A percentile compares a stretch with the other conserved stretches of the same genome.
Conservation (phyloP, 495 filamentous ascomycete genomes). For the Lophium mytilinum region DNA sequence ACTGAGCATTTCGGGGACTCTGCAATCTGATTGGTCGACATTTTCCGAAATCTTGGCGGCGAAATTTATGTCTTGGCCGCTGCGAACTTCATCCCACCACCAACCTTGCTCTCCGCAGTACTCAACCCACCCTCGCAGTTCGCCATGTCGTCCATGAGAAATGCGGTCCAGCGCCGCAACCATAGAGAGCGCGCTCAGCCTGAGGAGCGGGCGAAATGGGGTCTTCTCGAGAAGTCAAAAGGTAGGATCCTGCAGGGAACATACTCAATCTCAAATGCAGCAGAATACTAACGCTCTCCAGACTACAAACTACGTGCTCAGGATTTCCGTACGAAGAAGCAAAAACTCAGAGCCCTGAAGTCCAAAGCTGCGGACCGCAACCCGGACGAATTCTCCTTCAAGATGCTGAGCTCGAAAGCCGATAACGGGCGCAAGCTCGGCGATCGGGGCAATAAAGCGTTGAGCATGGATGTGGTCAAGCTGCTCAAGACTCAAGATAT, state of each 20-base stretch:
- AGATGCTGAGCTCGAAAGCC: conserved; percentile 65
- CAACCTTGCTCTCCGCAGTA: too few relatives aligned
- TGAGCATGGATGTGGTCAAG: conserved; percentile 64
- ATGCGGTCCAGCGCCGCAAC: conserved; percentile 66
- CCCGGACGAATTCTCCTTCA: conserved; percentile 93
- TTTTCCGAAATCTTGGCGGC: too few relatives aligned
- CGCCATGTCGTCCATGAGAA: conserved; percentile 73
- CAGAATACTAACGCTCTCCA: conserved; percentile 31
- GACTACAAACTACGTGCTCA: conserved; percentile 88
- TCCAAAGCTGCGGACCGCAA: conserved; percentile 81
- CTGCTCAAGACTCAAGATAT: conserved; percentile 94
- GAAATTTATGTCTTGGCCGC: too few relatives aligned
- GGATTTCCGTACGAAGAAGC: conserved; percentile 81
- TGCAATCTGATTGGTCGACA: too few relatives aligned
- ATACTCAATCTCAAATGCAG: too few relatives aligned
- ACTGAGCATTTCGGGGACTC: too few relatives aligned
- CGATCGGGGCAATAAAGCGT: conserved; percentile 42
- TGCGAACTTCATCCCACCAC: too few relatives aligned
- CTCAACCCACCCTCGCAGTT: too few relatives aligned
- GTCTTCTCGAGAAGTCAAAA: conserved; percentile 65
- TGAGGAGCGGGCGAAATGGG: conserved; percentile 69
- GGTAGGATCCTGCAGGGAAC: background rate
- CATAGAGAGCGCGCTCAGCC: conserved; percentile 88
- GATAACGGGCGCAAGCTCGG: conserved; percentile 53
- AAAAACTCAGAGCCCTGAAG: conserved; percentile 65